A percentile compares a stretch with the other conserved stretches of the same genome.
Conservation (phyloP, 148 eudicot species). For the Cornus kousa region DNA sequence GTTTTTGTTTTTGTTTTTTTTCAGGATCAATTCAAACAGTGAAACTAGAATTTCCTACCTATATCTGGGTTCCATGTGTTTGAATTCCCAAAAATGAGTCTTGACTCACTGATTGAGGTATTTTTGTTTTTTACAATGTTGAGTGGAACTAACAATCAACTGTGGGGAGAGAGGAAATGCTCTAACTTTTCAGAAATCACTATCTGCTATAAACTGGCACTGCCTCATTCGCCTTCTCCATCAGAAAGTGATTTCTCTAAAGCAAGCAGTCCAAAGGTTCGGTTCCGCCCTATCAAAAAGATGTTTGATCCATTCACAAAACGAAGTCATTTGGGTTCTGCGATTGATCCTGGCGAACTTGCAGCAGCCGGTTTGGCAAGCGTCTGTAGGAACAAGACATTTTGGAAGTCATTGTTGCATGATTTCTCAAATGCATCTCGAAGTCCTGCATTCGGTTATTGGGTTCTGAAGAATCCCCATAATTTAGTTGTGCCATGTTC, state of each 20-base stretch:
- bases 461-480: slow-evolving; percentile 23
- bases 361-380: slow-evolving; percentile 17
- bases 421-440: slow-evolving; percentile 44
- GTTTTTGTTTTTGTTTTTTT: too few relatives aligned
- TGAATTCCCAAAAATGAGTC: too few relatives aligned
- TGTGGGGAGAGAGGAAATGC: slow-evolving; percentile 29
- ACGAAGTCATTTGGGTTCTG: slow-evolving; percentile 33
- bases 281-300: slow-evolving; percentile 56
- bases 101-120: too few relatives aligned
- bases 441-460: slow-evolving; percentile 14
- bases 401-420: slow-evolving; percentile 45
- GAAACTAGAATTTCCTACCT: too few relatives aligned
- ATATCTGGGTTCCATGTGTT: too few relatives aligned
- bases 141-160: too few relatives aligned
- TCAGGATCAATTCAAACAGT: too few relatives aligned
- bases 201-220: slow-evolving; percentile 54
- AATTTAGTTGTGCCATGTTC: slow-evolving; percentile 40
- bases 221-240: slow-evolving; percentile 67
- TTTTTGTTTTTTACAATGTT: too few relatives aligned
- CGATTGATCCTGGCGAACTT: slow-evolving; percentile 10
- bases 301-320: slow-evolving; percentile 76
- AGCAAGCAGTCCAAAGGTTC: slow-evolving; percentile 56
- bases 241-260: slow-evolving; percentile 48
- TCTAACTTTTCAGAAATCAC: slow-evolving; percentile 40
- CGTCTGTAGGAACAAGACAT: slow-evolving; percentile 30